Evolutionary conservation across 2,329 filamentous ascomycete species (phyloP), one percentile per base, ranked within the genome.

Genomic region (Penicillium sclerotigenum): DNA sequence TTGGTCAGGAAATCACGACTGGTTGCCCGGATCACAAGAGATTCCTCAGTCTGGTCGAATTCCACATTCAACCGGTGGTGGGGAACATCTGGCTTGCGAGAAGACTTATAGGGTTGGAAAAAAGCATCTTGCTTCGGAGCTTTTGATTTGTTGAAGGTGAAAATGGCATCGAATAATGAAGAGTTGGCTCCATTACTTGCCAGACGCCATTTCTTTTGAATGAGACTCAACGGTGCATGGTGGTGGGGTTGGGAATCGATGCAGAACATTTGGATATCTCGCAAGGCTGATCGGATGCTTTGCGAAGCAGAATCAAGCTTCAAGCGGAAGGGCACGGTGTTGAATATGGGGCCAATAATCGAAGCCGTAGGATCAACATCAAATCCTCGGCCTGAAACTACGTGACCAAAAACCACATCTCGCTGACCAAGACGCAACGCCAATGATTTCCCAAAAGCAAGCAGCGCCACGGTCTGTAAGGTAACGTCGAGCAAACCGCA

Each of bases 61-160:
- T 53, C 50, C 33, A 53, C 50, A 47, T 53, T 53, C n/a, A 53
- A 13, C n/a, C 31, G 24, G 41, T 53, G 37, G 14, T 53, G 50
- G 16, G 50, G 50, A 13, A 47, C 29, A 31, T 53, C 50, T 2
- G 33, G 33, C 9, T 29, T 36, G 6, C 26, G 18, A 38, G 50
- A 13, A 6, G 14, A 36, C 3, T 33, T 5, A n/a, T 53, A 53
- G 6, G 24, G 50, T 18, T 53, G 41, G 33, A 53, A 53, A 20
- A 53, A 37, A 28, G 50, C 40, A 8, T 24, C 3, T 11, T 6
- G 2, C 5, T 11, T 18, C 5, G 45, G 22, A 20, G 20, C 16
- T 7, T 20, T 3, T 2, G 50, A 53, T 18, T 53, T 53, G 26
- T 53, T 53, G 50, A 53, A 53, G 5, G 50, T 37, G 26, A 53